Evolutionary conservation across 148 eudicot genomes (phyloP).

Genomic region (Silene conica): DNA sequence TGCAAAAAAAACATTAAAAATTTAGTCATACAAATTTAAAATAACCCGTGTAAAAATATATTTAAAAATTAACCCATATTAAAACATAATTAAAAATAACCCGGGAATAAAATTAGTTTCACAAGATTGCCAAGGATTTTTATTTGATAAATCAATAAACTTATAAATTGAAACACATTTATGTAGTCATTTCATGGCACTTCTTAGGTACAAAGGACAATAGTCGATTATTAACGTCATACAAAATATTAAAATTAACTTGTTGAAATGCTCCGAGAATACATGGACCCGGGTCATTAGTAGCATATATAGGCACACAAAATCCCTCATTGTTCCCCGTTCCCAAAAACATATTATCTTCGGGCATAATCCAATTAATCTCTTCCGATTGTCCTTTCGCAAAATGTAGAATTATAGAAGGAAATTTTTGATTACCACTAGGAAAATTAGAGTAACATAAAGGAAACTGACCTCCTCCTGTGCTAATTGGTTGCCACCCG

Average conservation of each 20-base stretch:
- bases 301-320: not conserved
- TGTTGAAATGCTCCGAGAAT: constrained; percentile 23
- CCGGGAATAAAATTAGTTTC: too few relatives aligned
- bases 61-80: too few relatives aligned
- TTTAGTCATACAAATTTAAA: too few relatives aligned
- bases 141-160: not conserved
- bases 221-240: not conserved
- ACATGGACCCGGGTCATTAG: constrained; percentile 14
- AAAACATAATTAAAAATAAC: too few relatives aligned
- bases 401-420: constrained; percentile 11
- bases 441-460: constrained; percentile 1
- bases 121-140: too few relatives aligned
- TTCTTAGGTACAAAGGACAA: constrained; percentile 10
- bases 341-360: constrained; percentile 1
- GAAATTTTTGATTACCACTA: not conserved
- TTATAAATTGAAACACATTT: not conserved
- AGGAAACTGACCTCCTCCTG: not conserved
- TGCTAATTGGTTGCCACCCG: not conserved
- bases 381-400: not conserved
- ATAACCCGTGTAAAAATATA: too few relatives aligned
- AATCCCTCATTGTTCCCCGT: not conserved
- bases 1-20: too few relatives aligned
- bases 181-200: not conserved
- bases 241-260: constrained; percentile 14
- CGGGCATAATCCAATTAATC: constrained; percentile 3